These are phyloP conservation scores for Wickerhamiella kazuoi DNA, from an alignment of 805 yeast species.

Conservation along the genomic window DNA sequence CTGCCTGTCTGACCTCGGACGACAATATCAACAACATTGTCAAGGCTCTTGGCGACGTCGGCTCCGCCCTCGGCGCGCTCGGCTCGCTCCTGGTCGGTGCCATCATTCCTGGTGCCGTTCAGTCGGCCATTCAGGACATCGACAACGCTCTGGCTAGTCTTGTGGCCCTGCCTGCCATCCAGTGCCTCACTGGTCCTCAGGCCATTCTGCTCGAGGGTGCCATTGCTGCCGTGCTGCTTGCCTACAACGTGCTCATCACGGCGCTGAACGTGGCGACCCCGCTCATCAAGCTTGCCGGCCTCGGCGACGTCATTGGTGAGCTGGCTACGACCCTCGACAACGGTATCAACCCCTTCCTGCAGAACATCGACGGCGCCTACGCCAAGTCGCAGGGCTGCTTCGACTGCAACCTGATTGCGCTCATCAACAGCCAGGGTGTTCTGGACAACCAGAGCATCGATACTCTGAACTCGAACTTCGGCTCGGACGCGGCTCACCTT, in stretches of 20 bases:
- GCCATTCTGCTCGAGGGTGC: not conserved
- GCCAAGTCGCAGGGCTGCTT: not conserved
- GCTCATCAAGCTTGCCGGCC: not conserved
- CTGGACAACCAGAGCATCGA: not conserved
- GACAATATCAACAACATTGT: not conserved
- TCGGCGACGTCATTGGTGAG: not conserved
- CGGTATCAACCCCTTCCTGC: not conserved
- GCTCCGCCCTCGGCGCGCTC: not conserved
- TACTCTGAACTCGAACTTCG: not conserved
- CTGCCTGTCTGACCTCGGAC: not conserved
- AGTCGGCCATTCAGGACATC: not conserved
- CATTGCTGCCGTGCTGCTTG: not conserved
- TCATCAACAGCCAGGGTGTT: not conserved
- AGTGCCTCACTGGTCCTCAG: not conserved
- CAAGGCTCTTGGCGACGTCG: not conserved
- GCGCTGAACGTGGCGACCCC: not conserved
- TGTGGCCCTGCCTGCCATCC: not conserved
- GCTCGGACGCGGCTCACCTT: not conserved
- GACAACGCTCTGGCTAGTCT: not conserved
- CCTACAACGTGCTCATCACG: not conserved
- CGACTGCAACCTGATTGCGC: not conserved
- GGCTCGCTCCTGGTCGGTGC: not conserved
- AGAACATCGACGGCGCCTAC: not conserved
- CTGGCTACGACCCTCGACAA: not conserved
- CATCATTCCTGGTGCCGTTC: not conserved